Evolutionary conservation across 2,329 filamentous ascomycete genomes (phyloP).

Genomic region (Teratosphaeria destructans): DNA sequence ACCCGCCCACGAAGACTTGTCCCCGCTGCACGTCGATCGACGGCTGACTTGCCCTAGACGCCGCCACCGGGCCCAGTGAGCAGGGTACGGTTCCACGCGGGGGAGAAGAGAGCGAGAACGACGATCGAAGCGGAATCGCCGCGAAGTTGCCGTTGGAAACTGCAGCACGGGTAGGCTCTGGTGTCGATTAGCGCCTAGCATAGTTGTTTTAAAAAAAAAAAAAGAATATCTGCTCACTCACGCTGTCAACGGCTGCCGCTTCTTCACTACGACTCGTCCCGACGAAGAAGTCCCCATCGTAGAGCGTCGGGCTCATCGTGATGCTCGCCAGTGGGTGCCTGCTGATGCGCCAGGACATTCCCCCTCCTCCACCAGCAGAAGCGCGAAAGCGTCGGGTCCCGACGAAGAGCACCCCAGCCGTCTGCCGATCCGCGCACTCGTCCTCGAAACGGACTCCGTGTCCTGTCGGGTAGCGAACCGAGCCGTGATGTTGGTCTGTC

Average conservation of each 20-base stretch:
- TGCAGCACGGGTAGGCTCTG: neutral
- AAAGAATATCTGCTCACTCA: neutral
- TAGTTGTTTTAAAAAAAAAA: neutral
- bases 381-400: neutral
- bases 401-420: neutral
- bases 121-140: neutral
- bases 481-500: neutral
- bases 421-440: neutral
- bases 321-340: neutral
- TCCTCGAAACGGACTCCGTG: neutral
- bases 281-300: neutral
- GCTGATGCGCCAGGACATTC: neutral
- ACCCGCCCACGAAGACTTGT: neutral
- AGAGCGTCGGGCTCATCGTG: neutral
- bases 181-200: neutral
- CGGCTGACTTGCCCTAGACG: neutral
- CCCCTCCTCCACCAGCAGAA: neutral
- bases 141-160: neutral
- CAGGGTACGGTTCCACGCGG: neutral
- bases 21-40: neutral
- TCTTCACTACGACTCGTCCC: neutral
- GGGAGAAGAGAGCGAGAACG: neutral
- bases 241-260: neutral
- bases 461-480: no score
- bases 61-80: neutral